Evolutionary conservation across 1,139 yeast species (phyloP), one percentile per base, ranked within the genome.

Genomic region (Geotrichum restrictum): DNA sequence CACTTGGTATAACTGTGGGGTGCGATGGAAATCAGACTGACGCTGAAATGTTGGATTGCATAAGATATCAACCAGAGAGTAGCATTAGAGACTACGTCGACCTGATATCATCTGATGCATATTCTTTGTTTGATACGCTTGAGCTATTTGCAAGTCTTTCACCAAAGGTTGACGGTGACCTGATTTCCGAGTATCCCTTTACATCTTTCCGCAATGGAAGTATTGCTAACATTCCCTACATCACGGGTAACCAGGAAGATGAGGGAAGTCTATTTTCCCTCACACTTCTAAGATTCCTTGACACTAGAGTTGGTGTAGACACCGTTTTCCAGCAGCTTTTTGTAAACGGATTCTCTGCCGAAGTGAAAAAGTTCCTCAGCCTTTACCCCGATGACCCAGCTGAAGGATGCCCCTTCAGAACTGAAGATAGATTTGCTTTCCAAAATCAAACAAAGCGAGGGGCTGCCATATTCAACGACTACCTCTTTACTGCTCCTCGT

Each of bases 211-310:
- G 14, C 4, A 34, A 48, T 1, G 62, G 60, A 11, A 38, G 50
- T n/a, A 48, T 45, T 38, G 56, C 63, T 29, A 42, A 53, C 16
- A 55, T 62, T 5, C 64, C 64, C 3, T 49, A 52, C 29, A 56
- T 61, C 10, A 44, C 53, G 32, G 64, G 64, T 6, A 55, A 55
- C 38, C 57, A 60, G 41, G 56, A 56, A 38, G 64, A 62, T 40
- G 64, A 62, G 42, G 64, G 64, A 1, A 57, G n/a, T n/a, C 64
- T 3, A 11, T 56, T 11, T 57, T 61, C 31, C 44, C 60, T 3
- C n/a, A n/a, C n/a, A n/a, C 33, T 53, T 11, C 32, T 49, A 3
- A 45, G n/a, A n/a, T 58, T 59, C 52, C 29, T 22, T 37, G 27
- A n/a, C 13, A 45, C 21, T n/a, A 39, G 38, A 29, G 40, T 45